Conservation (phyloP, 345 rosid genomes). For the Euphorbia tirucalli region DNA sequence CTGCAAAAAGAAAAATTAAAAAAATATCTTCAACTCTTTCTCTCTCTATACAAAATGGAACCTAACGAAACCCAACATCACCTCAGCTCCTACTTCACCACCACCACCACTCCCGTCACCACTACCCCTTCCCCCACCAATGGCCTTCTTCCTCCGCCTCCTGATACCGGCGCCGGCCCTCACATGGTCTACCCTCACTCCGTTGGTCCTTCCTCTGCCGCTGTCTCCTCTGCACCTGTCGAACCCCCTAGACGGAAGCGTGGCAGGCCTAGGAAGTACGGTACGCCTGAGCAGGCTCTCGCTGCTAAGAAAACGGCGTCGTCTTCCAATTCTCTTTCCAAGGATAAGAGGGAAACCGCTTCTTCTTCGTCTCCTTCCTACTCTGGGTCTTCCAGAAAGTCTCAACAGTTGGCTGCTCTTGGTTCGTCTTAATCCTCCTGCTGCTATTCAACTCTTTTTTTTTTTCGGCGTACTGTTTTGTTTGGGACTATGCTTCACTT, state of each 20-base stretch:
- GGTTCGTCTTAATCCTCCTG: neutral
- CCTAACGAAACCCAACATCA: conserved; percentile 53
- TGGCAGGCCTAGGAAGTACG: conserved; percentile 95
- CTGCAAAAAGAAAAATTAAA: conserved; percentile 19
- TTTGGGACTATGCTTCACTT: neutral
- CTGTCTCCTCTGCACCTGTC: conserved; percentile 45
- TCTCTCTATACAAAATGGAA: conserved; percentile 53
- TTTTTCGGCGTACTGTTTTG: neutral
- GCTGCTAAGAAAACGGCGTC: conserved; percentile 81
- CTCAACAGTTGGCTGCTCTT: conserved; percentile 21
- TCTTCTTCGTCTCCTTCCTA: conserved; percentile 17
- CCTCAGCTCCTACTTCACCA: conserved; percentile 47
- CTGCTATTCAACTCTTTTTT: neutral
- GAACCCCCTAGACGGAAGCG: conserved; percentile 74
- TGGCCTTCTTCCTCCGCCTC: conserved; percentile 53
- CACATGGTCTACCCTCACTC: conserved; percentile 59
- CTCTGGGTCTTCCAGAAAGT: conserved; percentile 19
- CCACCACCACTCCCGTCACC: conserved; percentile 30
- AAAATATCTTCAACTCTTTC: conserved; percentile 22
- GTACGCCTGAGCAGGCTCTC: conserved; percentile 83
- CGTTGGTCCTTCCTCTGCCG: conserved; percentile 46
- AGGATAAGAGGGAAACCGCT: conserved; percentile 10
- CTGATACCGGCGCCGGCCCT: conserved; percentile 11
- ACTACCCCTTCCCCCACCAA: conserved; percentile 50
- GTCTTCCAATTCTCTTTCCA: conserved; percentile 10